These are phyloP conservation scores for Cladosporium velox DNA, from an alignment of 2,329 filamentous ascomycete genomes.

Conservation along the genomic window DNA sequence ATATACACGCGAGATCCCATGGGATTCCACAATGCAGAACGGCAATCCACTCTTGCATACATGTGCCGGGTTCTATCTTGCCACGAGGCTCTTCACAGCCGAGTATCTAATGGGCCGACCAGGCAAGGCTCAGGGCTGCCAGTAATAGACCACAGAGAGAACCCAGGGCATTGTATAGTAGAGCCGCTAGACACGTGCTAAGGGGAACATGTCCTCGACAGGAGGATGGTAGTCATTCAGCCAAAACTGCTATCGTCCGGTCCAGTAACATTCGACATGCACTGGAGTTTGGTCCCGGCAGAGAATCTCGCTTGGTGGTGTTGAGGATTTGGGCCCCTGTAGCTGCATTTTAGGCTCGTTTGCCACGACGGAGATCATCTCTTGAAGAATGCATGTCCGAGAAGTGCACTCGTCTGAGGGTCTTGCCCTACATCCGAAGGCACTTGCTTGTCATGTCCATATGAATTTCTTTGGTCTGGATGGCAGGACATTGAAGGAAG, in stretches of 20 bases:
- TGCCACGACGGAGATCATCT: slow-evolving; percentile 1
- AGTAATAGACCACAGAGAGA: not conserved
- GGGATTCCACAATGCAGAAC: not conserved
- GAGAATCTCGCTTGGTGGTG: slow-evolving; percentile 1
- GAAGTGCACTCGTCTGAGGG: not conserved
- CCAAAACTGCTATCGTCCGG: not conserved
- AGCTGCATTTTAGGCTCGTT: not conserved
- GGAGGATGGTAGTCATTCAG: not conserved
- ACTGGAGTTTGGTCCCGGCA: not conserved
- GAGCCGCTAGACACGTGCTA: slow-evolving; percentile 1
- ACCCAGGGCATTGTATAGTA: not conserved
- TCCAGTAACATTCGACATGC: not conserved
- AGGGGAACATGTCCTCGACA: not conserved
- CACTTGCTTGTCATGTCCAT: not conserved
- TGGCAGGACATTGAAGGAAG: not conserved
- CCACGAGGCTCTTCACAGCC: not conserved
- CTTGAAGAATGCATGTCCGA: slow-evolving; percentile 4
- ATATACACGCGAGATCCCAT: not conserved
- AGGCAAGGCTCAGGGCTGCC: not conserved
- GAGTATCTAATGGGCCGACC: not conserved
- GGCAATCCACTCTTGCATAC: not conserved
- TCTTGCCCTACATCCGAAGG: not conserved
- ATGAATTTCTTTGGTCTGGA: not conserved
- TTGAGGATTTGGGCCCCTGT: not conserved
- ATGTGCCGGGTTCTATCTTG: not conserved